phyloP scores from a whole-genome alignment of 176 grass and related monocot genomes.

The Juncus effusus region DNA sequence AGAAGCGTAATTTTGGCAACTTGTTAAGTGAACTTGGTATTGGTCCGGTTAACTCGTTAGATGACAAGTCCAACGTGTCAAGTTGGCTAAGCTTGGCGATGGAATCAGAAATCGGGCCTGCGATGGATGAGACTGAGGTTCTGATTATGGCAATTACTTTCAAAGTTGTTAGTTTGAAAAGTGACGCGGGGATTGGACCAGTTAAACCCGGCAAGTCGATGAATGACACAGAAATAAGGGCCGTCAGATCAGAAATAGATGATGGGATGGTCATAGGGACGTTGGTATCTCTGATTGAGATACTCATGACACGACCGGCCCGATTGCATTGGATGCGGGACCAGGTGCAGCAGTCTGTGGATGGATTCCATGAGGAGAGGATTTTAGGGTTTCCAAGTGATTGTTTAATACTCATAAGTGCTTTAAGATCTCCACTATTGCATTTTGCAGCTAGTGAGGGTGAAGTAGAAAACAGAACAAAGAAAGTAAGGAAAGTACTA shows the following conservation, averaged over 20 bases:
- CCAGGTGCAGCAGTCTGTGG: conserved; percentile 67
- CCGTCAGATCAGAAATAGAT: conserved; percentile 48
- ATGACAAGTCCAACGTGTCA: conserved; percentile 46
- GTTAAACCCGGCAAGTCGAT: conserved; percentile 41
- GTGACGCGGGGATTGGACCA: conserved; percentile 48
- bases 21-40: conserved; percentile 33
- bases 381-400: conserved; percentile 47
- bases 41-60: conserved; percentile 59
- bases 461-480: neutral
- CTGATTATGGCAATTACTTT: conserved; percentile 43
- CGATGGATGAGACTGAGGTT: conserved; percentile 51
- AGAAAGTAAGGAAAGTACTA: neutral
- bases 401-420: conserved; percentile 51
- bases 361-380: conserved; percentile 46
- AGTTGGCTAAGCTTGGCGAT: conserved; percentile 24
- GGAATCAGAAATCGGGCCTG: conserved; percentile 42
- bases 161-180: conserved; percentile 49
- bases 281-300: conserved; percentile 28
- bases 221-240: conserved; percentile 47
- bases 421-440: conserved; percentile 25
- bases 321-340: conserved; percentile 30
- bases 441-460: conserved; percentile 16
- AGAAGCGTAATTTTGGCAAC: conserved; percentile 40
- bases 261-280: conserved; percentile 35
- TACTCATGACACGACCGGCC: conserved; percentile 34